Percentiles rank a stretch among this genome's conserved stretches.
Conservation (phyloP, 2,329 filamentous ascomycete genomes). For the Diaporthe humulicola region DNA sequence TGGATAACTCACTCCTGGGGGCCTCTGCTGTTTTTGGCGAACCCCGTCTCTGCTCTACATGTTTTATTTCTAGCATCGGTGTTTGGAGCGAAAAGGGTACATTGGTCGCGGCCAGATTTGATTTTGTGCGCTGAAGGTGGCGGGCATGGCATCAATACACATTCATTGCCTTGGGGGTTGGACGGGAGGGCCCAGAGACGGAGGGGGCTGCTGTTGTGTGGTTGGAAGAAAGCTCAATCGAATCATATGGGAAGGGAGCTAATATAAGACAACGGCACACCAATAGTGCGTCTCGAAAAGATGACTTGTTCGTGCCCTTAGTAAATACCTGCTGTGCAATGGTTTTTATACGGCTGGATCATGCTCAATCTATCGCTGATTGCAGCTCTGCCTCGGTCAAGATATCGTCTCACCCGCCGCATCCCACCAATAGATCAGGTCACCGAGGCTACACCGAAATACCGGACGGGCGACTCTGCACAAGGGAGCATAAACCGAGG, state of each 20-base stretch:
- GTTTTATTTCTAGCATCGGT: constrained; percentile 33
- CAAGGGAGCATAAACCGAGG: not conserved
- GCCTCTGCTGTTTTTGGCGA: not conserved
- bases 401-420: not conserved
- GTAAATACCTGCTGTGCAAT: not conserved
- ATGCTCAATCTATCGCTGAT: not conserved
- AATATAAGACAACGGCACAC: constrained; percentile 24
- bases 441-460: not conserved
- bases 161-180: not conserved
- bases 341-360: not conserved
- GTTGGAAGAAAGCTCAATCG: not conserved
- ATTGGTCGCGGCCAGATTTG: not conserved
- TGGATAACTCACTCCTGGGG: not conserved
- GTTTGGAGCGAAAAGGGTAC: constrained; percentile 24
- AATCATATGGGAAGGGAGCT: constrained; percentile 9
- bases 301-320: not conserved
- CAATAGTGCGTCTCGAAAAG: not conserved
- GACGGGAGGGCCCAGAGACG: no score
- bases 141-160: constrained; percentile 10
- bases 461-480: not conserved
- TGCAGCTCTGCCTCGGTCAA: not conserved
- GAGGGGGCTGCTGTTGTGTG: not conserved
- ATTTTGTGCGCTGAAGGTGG: not conserved
- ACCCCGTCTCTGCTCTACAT: not conserved
- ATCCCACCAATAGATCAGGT: not conserved